Base-by-base conservation (phyloP, 2,329 filamentous ascomycete genomes). In the Rutstroemia sp. region DNA sequence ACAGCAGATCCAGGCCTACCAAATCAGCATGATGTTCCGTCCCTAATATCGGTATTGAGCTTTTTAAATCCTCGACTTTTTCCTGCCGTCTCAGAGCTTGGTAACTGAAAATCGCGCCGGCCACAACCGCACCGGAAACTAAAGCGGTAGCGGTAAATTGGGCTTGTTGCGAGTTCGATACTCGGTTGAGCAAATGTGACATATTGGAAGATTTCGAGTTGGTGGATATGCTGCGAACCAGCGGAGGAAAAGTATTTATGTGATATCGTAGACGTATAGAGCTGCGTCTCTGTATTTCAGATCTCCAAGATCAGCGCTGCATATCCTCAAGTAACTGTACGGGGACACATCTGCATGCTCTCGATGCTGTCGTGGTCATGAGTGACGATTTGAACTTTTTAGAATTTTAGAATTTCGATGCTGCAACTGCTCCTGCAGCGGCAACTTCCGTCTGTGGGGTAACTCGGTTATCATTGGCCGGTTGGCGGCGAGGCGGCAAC, bases 81-180 rank as follows among this genome's bases (percentile, higher is more conserved):
- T 78, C 77, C 58, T 79, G 74, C 30, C 79, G 70, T 59, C 79
- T 76, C n/a, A 84, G 69, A 40, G 75, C 76, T 68, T 87, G 84
- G 63, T 82, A 84, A 19, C 81, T 80, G 14, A 87, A 71, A 34
- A 87, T 75, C 7, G 81, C 73, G n/a, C 76, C 76, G 2, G 82
- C 82, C 25, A 80, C 82, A 0, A 82, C 74, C 8, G 77, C 78
- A 17, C 82, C 83, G 0, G 83, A 86, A 14, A 82, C 72, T 21
- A 89, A 75, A 2, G 89, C 89, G 0, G 88, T 90, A 3, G 85
- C 81, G 17, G 83, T 79, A 38, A 94, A 75, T 69, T 91, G 88
- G 6, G 62, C 65, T 23, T 66, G 58, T 21, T 54, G 59, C 7
- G 59, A 62, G 27, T 56, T 56, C 16, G 59, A 56, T 3, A 62